Percentiles rank a stretch among this genome's conserved stretches.
These are phyloP conservation scores for Trichoderma orchidacearum DNA, from an alignment of 495 filamentous ascomycete species.

Conservation along the genomic window DNA sequence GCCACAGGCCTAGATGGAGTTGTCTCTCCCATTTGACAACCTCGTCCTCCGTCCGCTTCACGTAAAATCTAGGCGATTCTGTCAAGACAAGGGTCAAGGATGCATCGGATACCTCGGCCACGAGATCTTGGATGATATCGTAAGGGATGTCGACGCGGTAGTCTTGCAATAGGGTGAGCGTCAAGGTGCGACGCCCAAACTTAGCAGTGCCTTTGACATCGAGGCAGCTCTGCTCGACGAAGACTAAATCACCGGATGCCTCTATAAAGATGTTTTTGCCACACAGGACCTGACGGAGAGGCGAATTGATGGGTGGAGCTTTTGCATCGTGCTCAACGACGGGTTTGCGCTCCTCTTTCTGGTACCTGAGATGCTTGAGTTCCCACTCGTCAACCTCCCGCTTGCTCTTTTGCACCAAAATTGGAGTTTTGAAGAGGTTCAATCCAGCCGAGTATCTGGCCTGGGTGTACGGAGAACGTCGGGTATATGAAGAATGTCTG, in stretches of 20 bases:
- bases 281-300: background rate
- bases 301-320: background rate
- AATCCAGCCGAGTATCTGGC: background rate
- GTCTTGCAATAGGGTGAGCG: background rate
- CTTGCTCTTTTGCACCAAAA: background rate
- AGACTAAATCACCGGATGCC: background rate
- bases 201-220: background rate
- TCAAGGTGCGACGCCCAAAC: background rate
- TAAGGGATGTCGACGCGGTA: background rate
- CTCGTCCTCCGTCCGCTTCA: background rate
- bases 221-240: background rate
- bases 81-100: background rate
- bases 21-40: background rate
- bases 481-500: no score
- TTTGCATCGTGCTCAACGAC: background rate
- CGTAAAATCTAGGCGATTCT: background rate
- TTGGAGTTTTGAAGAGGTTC: background rate
- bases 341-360: background rate
- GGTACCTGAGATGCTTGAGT: background rate
- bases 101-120: background rate
- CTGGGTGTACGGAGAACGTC: background rate
- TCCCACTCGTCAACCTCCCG: background rate
- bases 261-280: slow-evolving; percentile 1
- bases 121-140: background rate
- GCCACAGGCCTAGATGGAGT: background rate